A percentile compares a stretch with the other conserved stretches of the same genome.
These are phyloP conservation scores for Colletotrichum acutatum DNA, from an alignment of 2,329 filamentous ascomycete genomes.

Conservation along the genomic window DNA sequence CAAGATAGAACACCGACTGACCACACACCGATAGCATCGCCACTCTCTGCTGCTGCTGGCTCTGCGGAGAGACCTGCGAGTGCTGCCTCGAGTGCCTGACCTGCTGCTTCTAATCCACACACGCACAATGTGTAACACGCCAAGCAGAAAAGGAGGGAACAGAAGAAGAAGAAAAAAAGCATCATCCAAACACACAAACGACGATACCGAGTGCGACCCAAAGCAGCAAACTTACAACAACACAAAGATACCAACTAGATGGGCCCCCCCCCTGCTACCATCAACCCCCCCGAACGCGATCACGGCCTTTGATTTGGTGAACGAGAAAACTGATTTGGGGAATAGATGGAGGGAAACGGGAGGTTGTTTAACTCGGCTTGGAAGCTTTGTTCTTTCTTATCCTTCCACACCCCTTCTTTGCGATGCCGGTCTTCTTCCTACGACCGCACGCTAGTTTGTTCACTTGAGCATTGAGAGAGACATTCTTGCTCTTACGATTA, in stretches of 20 bases:
- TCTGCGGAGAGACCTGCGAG: conserved; percentile 56
- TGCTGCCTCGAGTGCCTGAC: conserved; percentile 55
- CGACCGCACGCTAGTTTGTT: neutral
- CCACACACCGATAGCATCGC: conserved; percentile 44
- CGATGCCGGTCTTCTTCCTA: neutral
- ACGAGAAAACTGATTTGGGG: neutral
- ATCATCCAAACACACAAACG: neutral
- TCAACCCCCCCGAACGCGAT: conserved; percentile 19
- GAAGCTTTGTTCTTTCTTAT: neutral
- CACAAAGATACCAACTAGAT: neutral
- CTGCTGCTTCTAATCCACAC: conserved; percentile 48
- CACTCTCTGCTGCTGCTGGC: conserved; percentile 56
- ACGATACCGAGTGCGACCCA: neutral
- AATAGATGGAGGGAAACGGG: neutral
- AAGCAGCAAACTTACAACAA: neutral
- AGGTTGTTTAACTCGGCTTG: neutral
- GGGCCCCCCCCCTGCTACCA: too few relatives aligned
- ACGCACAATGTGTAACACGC: too few relatives aligned
- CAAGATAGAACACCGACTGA: neutral
- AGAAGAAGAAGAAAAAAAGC: neutral
- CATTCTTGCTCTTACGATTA: conserved; percentile 18
- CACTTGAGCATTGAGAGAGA: neutral
- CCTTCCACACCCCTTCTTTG: neutral
- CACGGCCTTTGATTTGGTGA: conserved; percentile 23
- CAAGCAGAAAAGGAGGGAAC: too few relatives aligned